Percentiles rank a stretch among this genome's conserved stretches.
Evolutionary conservation across 1,284 basidiomycete species (phyloP).

Genomic region (Hymenochaete sp.): DNA sequence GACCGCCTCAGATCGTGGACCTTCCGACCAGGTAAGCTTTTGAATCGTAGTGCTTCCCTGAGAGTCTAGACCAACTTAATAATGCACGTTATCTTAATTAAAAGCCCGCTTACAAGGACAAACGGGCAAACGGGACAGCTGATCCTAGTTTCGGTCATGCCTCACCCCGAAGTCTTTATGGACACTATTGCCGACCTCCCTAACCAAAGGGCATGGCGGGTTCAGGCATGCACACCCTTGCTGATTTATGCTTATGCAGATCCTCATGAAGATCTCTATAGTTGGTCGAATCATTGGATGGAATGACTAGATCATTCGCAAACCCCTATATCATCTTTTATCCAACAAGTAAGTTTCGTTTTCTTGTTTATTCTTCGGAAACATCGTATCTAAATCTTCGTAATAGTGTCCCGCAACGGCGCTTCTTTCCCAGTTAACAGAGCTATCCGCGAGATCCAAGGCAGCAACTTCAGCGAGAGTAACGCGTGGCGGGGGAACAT

Average conservation of each 20-base stretch:
- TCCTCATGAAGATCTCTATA: conserved; percentile 24
- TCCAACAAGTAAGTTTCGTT: conserved; percentile 32
- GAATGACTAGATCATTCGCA: conserved; percentile 67
- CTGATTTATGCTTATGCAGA: conserved; percentile 1
- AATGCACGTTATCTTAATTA: no score
- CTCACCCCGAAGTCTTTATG: conserved; percentile 76
- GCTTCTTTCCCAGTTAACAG: conserved; percentile 75
- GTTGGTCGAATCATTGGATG: conserved; percentile 66
- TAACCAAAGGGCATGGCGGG: conserved; percentile 60
- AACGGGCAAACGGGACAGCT: conserved; percentile 38
- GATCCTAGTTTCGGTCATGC: conserved; percentile 35
- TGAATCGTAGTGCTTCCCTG: neutral
- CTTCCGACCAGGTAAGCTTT: conserved; percentile 42
- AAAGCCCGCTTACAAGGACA: conserved; percentile 45
- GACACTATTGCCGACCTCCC: conserved; percentile 70
- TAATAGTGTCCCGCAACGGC: conserved; percentile 52
- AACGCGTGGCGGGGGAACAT: conserved; percentile 71
- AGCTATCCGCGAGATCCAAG: conserved; percentile 64
- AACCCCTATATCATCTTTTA: conserved; percentile 75
- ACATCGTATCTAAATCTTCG: conserved; percentile 1
- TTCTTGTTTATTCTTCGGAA: neutral
- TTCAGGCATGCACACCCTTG: conserved; percentile 41
- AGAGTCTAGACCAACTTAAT: neutral
- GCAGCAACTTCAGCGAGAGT: conserved; percentile 45
- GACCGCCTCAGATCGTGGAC: conserved; percentile 56